Percentiles rank a stretch among this genome's conserved stretches.
phyloP scores from a whole-genome alignment of 371 early-diverging fungal genomes.

The Actinomortierella ambigua region DNA sequence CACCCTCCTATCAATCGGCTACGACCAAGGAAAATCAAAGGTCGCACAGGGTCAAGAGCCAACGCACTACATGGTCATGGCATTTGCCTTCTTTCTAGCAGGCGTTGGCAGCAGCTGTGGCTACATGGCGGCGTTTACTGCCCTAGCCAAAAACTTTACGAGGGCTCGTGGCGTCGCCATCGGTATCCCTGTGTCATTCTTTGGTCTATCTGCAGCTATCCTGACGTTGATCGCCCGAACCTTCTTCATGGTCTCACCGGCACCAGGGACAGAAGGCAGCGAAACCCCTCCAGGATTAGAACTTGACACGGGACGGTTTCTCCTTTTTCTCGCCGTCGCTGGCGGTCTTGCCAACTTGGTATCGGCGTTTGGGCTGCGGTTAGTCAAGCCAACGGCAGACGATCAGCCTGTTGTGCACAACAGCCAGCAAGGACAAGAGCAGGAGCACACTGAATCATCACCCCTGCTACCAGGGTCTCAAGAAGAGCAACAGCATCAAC shows the following conservation, averaged over 20 bases:
- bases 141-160: slow-evolving; percentile 30
- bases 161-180: slow-evolving; percentile 26
- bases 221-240: slow-evolving; percentile 21
- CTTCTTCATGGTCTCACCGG: slow-evolving; percentile 16
- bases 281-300: not conserved
- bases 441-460: not conserved
- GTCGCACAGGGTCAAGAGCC: slow-evolving; percentile 8
- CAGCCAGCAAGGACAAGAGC: not conserved
- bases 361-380: slow-evolving; percentile 11
- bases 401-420: not conserved
- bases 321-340: slow-evolving; percentile 24
- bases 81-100: slow-evolving; percentile 16
- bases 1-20: slow-evolving; percentile 19
- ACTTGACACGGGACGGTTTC: slow-evolving; percentile 20
- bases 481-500: not conserved
- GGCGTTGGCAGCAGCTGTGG: slow-evolving; percentile 30
- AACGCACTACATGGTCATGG: slow-evolving; percentile 21
- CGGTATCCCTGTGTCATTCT: slow-evolving; percentile 37
- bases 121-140: slow-evolving; percentile 41
- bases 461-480: not conserved
- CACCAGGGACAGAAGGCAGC: too few species aligned
- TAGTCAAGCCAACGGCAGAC: not conserved
- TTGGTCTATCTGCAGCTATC: slow-evolving; percentile 34
- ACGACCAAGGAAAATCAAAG: slow-evolving; percentile 12
- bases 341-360: slow-evolving; percentile 24